These are phyloP conservation scores for Globisporangium sylvaticum DNA, from an alignment of 352 stramenopile species.

Conservation along the genomic window DNA sequence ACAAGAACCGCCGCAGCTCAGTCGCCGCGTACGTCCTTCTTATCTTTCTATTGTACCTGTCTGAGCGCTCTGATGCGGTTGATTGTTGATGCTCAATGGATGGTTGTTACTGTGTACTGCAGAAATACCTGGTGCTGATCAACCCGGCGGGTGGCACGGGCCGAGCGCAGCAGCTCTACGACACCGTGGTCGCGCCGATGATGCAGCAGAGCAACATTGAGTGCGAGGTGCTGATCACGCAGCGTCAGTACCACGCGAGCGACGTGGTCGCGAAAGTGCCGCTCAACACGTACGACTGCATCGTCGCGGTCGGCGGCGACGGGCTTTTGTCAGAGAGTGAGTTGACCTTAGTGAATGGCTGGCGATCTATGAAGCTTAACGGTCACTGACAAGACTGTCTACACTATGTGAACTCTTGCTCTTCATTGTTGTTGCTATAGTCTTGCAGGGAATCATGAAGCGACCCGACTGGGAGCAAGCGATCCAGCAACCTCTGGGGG, in stretches of 20 bases:
- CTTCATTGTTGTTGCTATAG: constrained; percentile 19
- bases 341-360: constrained; percentile 7
- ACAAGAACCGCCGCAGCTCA: constrained; percentile 21
- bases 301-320: constrained; percentile 62
- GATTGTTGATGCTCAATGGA: constrained; percentile 3
- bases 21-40: constrained; percentile 30
- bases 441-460: constrained; percentile 67
- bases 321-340: constrained; percentile 63
- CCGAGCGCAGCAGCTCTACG: constrained; percentile 48
- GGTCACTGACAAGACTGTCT: constrained; percentile 9
- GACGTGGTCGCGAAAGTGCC: constrained; percentile 39
- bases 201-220: constrained; percentile 52
- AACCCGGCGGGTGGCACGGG: constrained; percentile 58
- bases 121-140: constrained; percentile 62
- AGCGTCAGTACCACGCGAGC: constrained; percentile 47
- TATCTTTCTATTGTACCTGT: constrained; percentile 2
- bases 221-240: constrained; percentile 45
- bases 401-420: not conserved
- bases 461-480: constrained; percentile 55
- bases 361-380: not conserved
- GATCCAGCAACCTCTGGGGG: constrained; percentile 42
- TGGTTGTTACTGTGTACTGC: not conserved
- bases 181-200: constrained; percentile 43
- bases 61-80: not conserved
- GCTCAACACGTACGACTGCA: constrained; percentile 51